Evolutionary conservation across 345 rosid genomes (phyloP).

Genomic region (Melastoma malabathricum): DNA sequence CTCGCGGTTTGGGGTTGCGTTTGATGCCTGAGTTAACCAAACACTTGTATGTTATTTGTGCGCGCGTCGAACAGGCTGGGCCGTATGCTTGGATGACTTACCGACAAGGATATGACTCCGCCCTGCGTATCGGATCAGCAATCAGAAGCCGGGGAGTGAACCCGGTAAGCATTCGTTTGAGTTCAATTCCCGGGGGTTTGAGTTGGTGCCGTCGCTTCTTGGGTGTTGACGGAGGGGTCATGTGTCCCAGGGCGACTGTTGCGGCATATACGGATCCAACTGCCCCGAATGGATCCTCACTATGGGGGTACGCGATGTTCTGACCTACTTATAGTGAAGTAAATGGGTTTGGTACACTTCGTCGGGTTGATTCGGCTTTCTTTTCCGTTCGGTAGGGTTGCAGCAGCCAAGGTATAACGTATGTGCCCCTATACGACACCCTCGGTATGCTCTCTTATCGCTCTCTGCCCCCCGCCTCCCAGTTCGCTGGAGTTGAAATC

Average conservation of each 20-base stretch:
- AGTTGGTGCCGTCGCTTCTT: rapidly evolving
- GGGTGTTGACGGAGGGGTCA: background rate
- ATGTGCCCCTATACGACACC: constrained; percentile 78
- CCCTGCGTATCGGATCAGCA: constrained; percentile 57
- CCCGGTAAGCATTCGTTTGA: constrained; percentile 38
- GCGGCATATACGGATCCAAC: constrained; percentile 87
- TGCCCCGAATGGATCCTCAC: constrained; percentile 78
- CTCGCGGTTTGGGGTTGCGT: background rate
- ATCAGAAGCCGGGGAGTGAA: constrained; percentile 48
- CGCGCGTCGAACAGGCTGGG: constrained; percentile 45
- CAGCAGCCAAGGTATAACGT: constrained; percentile 57
- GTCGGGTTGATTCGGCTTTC: no score
- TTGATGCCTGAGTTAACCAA: background rate
- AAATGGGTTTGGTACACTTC: no score
- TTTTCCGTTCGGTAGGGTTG: constrained; percentile 48
- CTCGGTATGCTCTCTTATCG: constrained; percentile 32
- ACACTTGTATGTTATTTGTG: background rate
- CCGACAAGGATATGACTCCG: constrained; percentile 52
- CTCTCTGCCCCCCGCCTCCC: no score
- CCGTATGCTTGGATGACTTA: constrained; percentile 76
- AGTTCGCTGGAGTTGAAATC: no score
- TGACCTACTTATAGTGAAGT: background rate
- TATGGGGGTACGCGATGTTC: constrained; percentile 48
- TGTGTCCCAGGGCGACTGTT: constrained; percentile 51
- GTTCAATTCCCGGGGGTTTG: background rate